Conservation (phyloP, 2,329 filamentous ascomycete species). For the Clarireedia hainanense region DNA sequence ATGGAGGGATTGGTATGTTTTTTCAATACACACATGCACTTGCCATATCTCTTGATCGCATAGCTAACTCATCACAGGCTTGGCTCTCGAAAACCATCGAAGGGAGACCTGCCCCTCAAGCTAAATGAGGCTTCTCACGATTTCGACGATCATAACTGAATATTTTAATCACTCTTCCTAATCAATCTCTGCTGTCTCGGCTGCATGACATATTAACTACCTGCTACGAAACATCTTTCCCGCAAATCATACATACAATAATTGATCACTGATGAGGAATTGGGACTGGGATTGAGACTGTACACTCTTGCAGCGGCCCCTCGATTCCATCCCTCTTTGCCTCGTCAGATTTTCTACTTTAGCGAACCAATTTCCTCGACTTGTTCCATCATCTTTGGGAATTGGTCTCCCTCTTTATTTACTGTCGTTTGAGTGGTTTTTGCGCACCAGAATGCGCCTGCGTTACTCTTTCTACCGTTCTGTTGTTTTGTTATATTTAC, state of each 20-base stretch:
- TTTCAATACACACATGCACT: not conserved
- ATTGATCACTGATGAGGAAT: too few relatives aligned
- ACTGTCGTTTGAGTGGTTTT: not conserved
- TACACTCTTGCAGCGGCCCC: not conserved
- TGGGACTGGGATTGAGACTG: too few relatives aligned
- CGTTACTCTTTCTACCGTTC: not conserved
- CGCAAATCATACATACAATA: not conserved
- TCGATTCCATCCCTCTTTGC: not conserved
- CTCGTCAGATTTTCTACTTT: not conserved
- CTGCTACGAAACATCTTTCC: not conserved
- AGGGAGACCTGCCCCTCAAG: slow-evolving; percentile 33
- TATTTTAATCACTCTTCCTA: not conserved
- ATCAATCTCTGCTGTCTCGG: not conserved
- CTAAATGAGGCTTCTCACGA: slow-evolving; percentile 2
- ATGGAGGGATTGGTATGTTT: slow-evolving; percentile 63
- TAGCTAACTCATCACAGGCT: slow-evolving; percentile 33
- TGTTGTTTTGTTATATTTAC: not conserved
- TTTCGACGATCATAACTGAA: not conserved
- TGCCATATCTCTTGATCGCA: not conserved
- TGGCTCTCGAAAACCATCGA: slow-evolving; percentile 85
- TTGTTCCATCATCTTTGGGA: not conserved
- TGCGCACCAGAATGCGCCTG: not conserved
- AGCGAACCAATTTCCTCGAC: not conserved
- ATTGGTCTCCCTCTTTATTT: not conserved
- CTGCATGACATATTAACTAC: not conserved